Conservation (phyloP, 139 green algal genomes). For the Zygnema cylindricum region DNA sequence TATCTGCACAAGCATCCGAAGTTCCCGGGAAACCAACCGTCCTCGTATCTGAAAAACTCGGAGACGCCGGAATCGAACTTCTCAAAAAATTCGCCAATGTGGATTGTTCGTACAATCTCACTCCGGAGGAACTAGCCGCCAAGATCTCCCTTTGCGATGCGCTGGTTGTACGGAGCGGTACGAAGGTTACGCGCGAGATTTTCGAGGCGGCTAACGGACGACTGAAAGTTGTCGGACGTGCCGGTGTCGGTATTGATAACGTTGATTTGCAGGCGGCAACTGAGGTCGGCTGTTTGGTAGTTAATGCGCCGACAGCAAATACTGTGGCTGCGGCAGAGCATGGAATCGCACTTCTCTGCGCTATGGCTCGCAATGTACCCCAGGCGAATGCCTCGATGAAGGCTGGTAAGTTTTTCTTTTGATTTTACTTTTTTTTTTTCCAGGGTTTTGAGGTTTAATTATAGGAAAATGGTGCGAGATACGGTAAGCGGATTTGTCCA, state of each 20-base stretch:
- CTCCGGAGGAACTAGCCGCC: slow-evolving; percentile 76
- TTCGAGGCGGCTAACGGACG: slow-evolving; percentile 90
- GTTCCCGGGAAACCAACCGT: slow-evolving; percentile 73
- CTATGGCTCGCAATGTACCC: slow-evolving; percentile 85
- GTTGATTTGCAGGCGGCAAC: slow-evolving; percentile 91
- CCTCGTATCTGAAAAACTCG: slow-evolving; percentile 93
- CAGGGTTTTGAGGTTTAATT: too few relatives aligned
- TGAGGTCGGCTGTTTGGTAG: slow-evolving; percentile 84
- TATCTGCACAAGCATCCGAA: neutral
- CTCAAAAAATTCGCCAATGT: slow-evolving; percentile 77
- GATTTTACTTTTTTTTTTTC: too few relatives aligned
- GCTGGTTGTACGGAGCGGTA: slow-evolving; percentile 89
- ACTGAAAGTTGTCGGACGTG: slow-evolving; percentile 93
- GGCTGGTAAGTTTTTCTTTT: slow-evolving; percentile 57
- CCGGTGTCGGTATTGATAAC: slow-evolving; percentile 96
- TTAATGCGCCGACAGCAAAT: slow-evolving; percentile 98
- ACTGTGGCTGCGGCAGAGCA: slow-evolving; percentile 96
- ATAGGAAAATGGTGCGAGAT: too few relatives aligned
- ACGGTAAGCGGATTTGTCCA: too few relatives aligned
- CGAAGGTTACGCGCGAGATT: slow-evolving; percentile 84
- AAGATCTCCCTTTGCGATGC: slow-evolving; percentile 81
- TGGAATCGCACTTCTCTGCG: slow-evolving; percentile 90
- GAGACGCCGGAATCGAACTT: slow-evolving; percentile 80
- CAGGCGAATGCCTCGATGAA: slow-evolving; percentile 91
- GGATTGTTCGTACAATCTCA: slow-evolving; percentile 79